Base-by-base conservation (phyloP, 768 basidiomycete genomes). In the Leccinum disarticulatum region DNA sequence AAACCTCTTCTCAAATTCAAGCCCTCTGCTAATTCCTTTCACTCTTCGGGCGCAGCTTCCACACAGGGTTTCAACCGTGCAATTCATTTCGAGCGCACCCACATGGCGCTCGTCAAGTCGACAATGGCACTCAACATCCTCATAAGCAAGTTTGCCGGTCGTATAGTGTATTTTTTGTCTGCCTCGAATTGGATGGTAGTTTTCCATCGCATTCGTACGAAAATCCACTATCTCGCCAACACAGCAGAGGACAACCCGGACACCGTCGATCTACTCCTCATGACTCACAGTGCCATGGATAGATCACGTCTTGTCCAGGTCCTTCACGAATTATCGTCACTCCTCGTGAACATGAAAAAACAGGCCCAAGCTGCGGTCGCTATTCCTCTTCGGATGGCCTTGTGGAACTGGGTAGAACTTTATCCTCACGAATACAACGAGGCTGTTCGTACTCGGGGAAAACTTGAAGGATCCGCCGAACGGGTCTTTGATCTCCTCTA, bases 371-470 rank as follows among this genome's bases (percentile, higher is more conserved):
- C 82, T 14, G 86, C 88, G 1, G 81, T 95, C 52, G 85, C 92
- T 0, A 77, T 83, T 28, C 84, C 88, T 28, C 79, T 96, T 36
- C 84, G 92, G 22, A 79, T 82, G 30, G 91, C 91, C 1, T 78
- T 96, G 28, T 95, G 94, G 93, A 93, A 89, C 62, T 96, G 93
- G 93, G 86, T 95, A 33, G 86, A 89, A 31, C 77, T 83, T 25
- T 90, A 87, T 67, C 88, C 91, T 0, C 75, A 78, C 6, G 91
- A 97, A 69, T 96, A 87, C 70, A 87, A 87, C 55, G 87, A 92
- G 7, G 80, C 84, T 5, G 80, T 93, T 38, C 78, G 81, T 10
- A 77, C 79, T 3, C 80, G 87, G 49, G 84, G 87, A 30, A 80
- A 77, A 38, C 77, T 91, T 13, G 95, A 96, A 59, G 91, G 90